Evolutionary conservation across 2,329 filamentous ascomycete genomes (phyloP).

Genomic region (Tolypocladium tropicale): DNA sequence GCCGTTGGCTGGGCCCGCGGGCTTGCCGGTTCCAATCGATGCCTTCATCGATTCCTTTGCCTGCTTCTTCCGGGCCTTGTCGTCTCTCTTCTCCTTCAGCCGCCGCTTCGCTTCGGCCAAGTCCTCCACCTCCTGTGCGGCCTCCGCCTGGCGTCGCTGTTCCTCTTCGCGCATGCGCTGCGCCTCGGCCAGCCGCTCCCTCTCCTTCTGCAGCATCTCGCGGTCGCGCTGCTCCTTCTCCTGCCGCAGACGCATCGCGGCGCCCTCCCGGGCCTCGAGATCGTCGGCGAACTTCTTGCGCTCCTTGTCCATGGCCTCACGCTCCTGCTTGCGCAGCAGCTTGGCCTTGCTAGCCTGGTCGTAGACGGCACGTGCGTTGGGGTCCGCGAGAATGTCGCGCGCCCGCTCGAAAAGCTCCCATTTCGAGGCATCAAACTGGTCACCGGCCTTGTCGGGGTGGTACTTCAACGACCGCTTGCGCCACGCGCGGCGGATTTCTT

Average conservation of each 20-base stretch:
- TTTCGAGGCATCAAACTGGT: conserved; percentile 63
- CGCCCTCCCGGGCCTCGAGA: conserved; percentile 66
- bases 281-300: conserved; percentile 75
- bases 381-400: conserved; percentile 70
- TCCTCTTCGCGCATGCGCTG: conserved; percentile 28
- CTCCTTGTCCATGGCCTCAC: conserved; percentile 63
- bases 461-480: conserved; percentile 78
- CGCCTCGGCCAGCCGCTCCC: conserved; percentile 24
- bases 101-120: conserved; percentile 24
- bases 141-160: conserved; percentile 20
- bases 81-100: conserved; percentile 29
- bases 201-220: conserved; percentile 26
- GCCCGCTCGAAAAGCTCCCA: conserved; percentile 82
- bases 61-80: conserved; percentile 26
- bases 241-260: conserved; percentile 49
- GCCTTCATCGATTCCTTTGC: conserved; percentile 24
- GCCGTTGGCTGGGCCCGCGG: conserved; percentile 21
- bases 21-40: conserved; percentile 8
- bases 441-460: conserved; percentile 85
- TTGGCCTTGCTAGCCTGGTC: conserved; percentile 65
- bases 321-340: conserved; percentile 58
- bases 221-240: conserved; percentile 26
- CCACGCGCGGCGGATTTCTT: conserved; percentile 77
- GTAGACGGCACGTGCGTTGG: conserved; percentile 63
- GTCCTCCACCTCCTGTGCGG: conserved; percentile 28